A percentile compares a stretch with the other conserved stretches of the same genome.
These are phyloP conservation scores for Pythium brachiatum DNA, from an alignment of 352 stramenopile genomes.

Conservation along the genomic window DNA sequence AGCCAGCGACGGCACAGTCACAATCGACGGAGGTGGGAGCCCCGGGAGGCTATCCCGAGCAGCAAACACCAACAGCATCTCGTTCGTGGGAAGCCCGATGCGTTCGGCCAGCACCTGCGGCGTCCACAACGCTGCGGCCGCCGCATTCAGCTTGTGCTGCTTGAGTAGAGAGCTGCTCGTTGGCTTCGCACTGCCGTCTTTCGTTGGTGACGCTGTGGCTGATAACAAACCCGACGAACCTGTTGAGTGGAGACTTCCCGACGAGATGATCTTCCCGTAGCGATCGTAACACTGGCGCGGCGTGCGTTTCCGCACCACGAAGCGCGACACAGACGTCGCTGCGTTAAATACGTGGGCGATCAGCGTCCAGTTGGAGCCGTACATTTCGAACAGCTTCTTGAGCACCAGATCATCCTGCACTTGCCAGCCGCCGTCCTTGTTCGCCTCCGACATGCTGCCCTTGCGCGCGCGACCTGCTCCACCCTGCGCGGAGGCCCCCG, in stretches of 20 bases:
- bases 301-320: constrained; percentile 71
- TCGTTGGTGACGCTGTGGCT: constrained; percentile 23
- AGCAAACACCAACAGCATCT: constrained; percentile 59
- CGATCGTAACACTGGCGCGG: constrained; percentile 85
- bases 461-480: constrained; percentile 39
- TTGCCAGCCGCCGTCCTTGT: constrained; percentile 50
- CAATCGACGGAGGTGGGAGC: constrained; percentile 62
- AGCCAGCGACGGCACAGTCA: constrained; percentile 42
- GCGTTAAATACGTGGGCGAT: constrained; percentile 85
- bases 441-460: constrained; percentile 59
- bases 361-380: constrained; percentile 86
- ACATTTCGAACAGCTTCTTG: constrained; percentile 84
- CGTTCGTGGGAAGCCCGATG: constrained; percentile 51
- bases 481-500: constrained; percentile 19
- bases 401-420: constrained; percentile 73
- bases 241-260: constrained; percentile 25
- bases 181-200: constrained; percentile 39
- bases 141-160: constrained; percentile 37
- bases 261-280: constrained; percentile 82
- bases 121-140: constrained; percentile 37
- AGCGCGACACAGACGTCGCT: constrained; percentile 64
- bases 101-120: constrained; percentile 50
- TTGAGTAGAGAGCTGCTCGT: constrained; percentile 29
- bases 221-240: constrained; percentile 6
- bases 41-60: constrained; percentile 51